Base-by-base conservation (phyloP, 352 stramenopile genomes). In the Peronosclerospora sorghi region DNA sequence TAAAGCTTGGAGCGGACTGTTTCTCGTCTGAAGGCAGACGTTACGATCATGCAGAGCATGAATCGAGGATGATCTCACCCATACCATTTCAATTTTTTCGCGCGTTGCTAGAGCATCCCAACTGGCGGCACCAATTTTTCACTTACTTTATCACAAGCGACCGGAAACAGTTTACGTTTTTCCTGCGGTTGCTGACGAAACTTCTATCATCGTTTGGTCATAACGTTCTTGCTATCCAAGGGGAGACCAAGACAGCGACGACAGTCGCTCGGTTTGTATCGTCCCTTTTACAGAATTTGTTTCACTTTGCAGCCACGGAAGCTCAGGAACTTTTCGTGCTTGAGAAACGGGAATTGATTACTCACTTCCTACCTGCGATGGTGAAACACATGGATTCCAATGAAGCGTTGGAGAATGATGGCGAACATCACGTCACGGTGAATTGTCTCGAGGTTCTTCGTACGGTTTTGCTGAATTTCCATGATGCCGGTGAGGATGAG, bases 1-100 rank as follows among this genome's bases (percentile, higher is more conserved):
- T 87, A 8, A 78, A 85, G 43, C 63, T 90, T 43, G 65, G 72
- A 13, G 72, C 70, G 0, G 67, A 84, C 35, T 87, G 70, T 21
- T 81, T 85, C 29, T 68, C 62, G 1, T 47, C 56, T 20, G 46
- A 57, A 19, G 35, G 28, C 5, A 44, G 45, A 18, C 26, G n/a
- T 19, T 48, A 27, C 18, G 56, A 62, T 13, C 48, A 54, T n/a
- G 48, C 14, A 23, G 52, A 45, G 18, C 55, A 51, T 15, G 4
- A 14, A 21, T n/a, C 37, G 45, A 34, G 26, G 28, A 68, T 86
- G 28, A n/a, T n/a, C n/a, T 58, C 59, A 9, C 38, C 73, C 12
- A 54, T 69, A 5, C 56, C 73, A 12, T 86, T 87, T 27, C 41
- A 73, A 13, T 49, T 83, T 5, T 66, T 87, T 21, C 40, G 60